Base-by-base conservation (phyloP, 192 early-diverging fungal species). In the Coemansia sp. region DNA sequence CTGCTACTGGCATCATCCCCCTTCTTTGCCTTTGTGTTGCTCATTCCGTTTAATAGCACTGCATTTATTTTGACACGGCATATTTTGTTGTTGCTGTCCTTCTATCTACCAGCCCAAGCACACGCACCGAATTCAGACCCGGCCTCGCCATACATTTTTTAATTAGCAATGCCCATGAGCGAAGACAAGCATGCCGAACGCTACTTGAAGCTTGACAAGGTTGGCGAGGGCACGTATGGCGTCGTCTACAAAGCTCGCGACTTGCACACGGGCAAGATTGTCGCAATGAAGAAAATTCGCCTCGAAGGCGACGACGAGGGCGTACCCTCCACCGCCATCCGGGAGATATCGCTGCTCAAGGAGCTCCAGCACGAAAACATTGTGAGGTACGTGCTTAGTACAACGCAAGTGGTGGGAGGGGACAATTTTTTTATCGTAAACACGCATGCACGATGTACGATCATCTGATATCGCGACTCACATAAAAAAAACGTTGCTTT, bases 281-380 rank as follows among this genome's bases (percentile, higher is more conserved):
- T 92, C 12, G 90, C 90, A 39, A 70, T 92, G 38, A 92, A 92
- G 77, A 85, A 86, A 69, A 88, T 93, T 54, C 82, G 86, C 14
- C 66, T 90, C 14, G 81, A 90, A 56, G 74, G 83, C 22, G 76
- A 85, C 53, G 82, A 87, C 60, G 87, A 89, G 56, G 88, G 86
- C 60, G 90, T 92, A 14, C 90, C 90, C 3, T 93, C 88, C 32
- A 92, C 90, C 11, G 88, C 92, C 21, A 90, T 93, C 44, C 84
- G 92, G 58, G 92, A 93, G 70, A 93, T 93, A 53, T 92, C 92
- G 2, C 62, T 93, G 46, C 77, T 93, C n/a, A 90, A 91, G 72
- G 92, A 93, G 66, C 76, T 93, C 18, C 86, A 88, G 68, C 90
- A 92, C 70, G 85, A 86, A 5, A 92, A 93, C 78, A 90, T 93